Evolutionary conservation across 2,329 filamentous ascomycete genomes (phyloP).

Genomic region (Cytospora piceae): DNA sequence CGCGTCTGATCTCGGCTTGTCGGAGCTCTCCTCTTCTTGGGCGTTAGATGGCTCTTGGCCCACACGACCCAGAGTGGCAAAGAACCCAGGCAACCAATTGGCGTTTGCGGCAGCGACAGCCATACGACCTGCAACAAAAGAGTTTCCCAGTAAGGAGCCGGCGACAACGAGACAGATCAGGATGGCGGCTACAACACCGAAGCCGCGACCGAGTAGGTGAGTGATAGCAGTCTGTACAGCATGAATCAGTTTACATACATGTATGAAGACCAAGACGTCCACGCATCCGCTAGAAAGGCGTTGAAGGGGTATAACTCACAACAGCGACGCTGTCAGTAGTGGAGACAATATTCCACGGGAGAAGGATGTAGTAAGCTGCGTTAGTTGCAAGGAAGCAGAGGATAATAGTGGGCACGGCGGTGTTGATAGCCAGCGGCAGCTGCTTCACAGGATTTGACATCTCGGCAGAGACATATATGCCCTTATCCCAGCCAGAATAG

Average conservation of each 20-base stretch:
- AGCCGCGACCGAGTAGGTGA: slow-evolving; percentile 55
- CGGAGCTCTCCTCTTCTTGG: slow-evolving; percentile 27
- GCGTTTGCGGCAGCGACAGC: slow-evolving; percentile 60
- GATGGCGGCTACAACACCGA: slow-evolving; percentile 57
- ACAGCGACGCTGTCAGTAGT: slow-evolving; percentile 66
- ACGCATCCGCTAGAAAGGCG: not conserved
- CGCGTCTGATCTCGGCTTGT: slow-evolving; percentile 47
- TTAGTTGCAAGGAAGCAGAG: slow-evolving; percentile 64
- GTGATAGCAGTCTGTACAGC: slow-evolving; percentile 55
- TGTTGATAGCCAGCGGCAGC: slow-evolving; percentile 65
- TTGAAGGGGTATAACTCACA: slow-evolving; percentile 44
- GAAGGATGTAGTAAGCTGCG: slow-evolving; percentile 63
- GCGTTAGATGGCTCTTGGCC: slow-evolving; percentile 36
- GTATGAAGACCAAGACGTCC: not conserved
- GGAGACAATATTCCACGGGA: slow-evolving; percentile 62
- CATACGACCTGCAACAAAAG: slow-evolving; percentile 65
- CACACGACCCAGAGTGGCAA: slow-evolving; percentile 50
- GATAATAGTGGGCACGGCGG: slow-evolving; percentile 62
- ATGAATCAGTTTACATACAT: not conserved
- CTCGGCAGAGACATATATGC: slow-evolving; percentile 59
- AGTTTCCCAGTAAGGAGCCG: slow-evolving; percentile 65
- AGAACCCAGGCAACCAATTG: slow-evolving; percentile 52
- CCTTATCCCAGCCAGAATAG: slow-evolving; percentile 70
- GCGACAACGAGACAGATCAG: slow-evolving; percentile 65
- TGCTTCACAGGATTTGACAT: slow-evolving; percentile 54